Percentiles rank a stretch among this genome's conserved stretches.
phyloP scores from a whole-genome alignment of 2,329 filamentous ascomycete species.

The Pyrenophora graminea region DNA sequence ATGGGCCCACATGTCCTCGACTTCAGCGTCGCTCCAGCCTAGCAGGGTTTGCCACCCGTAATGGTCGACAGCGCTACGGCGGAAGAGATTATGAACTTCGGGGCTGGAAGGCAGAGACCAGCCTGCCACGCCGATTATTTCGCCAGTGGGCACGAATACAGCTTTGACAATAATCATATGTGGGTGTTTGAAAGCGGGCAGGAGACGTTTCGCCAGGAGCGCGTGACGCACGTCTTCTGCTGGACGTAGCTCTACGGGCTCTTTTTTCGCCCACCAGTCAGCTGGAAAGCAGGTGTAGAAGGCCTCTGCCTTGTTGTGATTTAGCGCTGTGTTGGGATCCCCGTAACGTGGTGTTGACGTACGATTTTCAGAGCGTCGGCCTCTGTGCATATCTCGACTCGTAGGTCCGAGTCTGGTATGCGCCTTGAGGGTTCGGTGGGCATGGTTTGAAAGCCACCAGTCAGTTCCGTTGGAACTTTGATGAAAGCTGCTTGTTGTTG shows the following conservation, averaged over 20 bases:
- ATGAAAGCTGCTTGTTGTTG: conserved; percentile 23
- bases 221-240: conserved; percentile 12
- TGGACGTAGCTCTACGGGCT: conserved; percentile 26
- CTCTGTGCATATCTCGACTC: conserved; percentile 22
- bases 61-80: conserved; percentile 20
- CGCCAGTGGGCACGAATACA: conserved; percentile 19
- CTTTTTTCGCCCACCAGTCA: conserved; percentile 26
- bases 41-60: conserved; percentile 29
- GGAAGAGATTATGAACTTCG: conserved; percentile 25
- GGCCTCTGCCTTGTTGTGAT: conserved; percentile 26
- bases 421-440: conserved; percentile 26
- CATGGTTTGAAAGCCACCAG: conserved; percentile 19
- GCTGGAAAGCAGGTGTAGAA: conserved; percentile 33
- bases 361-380: conserved; percentile 26
- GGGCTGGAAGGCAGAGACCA: conserved; percentile 30
- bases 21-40: conserved; percentile 29
- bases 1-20: conserved; percentile 33
- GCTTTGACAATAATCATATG: conserved; percentile 37
- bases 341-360: background rate
- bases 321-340: too few relatives aligned
- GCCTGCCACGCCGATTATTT: conserved; percentile 34
- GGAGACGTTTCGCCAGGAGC: conserved; percentile 29
- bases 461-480: conserved; percentile 10
- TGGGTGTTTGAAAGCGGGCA: conserved; percentile 19
- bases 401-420: conserved; percentile 23